Base-by-base conservation (phyloP, 768 basidiomycete genomes). In the Lentinula boryana region DNA sequence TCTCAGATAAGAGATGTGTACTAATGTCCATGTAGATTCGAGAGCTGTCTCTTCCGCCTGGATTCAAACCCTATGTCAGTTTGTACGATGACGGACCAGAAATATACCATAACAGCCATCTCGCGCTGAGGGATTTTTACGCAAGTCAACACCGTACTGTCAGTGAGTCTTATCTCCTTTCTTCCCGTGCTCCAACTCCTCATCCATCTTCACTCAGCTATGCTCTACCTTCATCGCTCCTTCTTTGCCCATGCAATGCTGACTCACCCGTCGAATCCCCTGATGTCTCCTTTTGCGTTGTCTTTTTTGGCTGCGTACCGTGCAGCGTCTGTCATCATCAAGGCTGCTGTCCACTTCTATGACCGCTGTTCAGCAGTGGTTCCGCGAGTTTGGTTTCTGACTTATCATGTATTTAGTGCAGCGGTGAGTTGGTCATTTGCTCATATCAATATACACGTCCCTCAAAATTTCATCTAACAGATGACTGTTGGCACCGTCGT, bases 201-300 rank as follows among this genome's bases (percentile, higher is more conserved):
- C 21, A 35, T 23, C 50, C 31, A 53, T 62, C 18, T 32, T 51
- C 33, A 38, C 61, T 40, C 61, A 80, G 81, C 77, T 4, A 79
- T 84, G 80, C 63, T 83, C 10, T 82, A 83, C 65, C 70, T 84
- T 1, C 83, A 84, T 63, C 70, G 82, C 51, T 81, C 81, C 62
- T 84, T 80, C 71, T 84, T 83, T 57, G 82, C 82, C 3, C 81
- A 84, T 64, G 81, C 82, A 5, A 76, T 84, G 74, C 72, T 83
- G 8, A 81, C 83, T 64, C 72, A 78, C 63, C 82, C 83, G 1
- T 67, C 73, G 12, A 83, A 84, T 64, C 84, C 84, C 1, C 72
- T 84, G 31, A 70, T 81, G 9, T 82, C 81, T 60, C 79, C 81
- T 0, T 85, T 81, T 61, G 81, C 82, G 0, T 80, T 81, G 4